Evolutionary conservation across 2,329 filamentous ascomycete genomes (phyloP), one percentile per base, ranked within the genome.

Genomic region (Rutstroemia sp.): DNA sequence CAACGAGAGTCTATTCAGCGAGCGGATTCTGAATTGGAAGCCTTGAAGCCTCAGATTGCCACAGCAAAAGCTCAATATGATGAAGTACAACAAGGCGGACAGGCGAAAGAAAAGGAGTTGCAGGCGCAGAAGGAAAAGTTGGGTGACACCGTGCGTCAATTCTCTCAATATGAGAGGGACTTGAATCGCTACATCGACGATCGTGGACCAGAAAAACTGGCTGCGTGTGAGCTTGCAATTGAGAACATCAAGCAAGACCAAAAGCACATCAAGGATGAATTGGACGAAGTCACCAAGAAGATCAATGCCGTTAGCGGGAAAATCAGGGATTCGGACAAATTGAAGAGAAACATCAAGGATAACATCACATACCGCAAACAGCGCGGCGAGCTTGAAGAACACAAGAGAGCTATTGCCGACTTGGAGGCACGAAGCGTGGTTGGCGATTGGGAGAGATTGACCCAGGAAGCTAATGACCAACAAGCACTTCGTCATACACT

Each of bases 341-440:
- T 86, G 56, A 92, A 91, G 73, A 87, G 89, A 65, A 91, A 89
- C 61, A 96, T 99, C 64, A 78, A 78, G 21, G 91, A 97, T 69
- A 99, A 99, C 65, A 75, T 97, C 51, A 85, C 85, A 60, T 96
- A 91, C 69, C 88, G 94, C 57, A 86, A 87, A 68, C 86, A 88
- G 59, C 77, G 83, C 56, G 80, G 83, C 54, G 79, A 85, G 39
- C 77, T 96, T 2, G 79, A 88, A 44, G 75, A 75, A 4, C 79
- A 96, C 6, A 75, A 81, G 54, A 70, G 71, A 17, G 88, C 94
- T 58, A 92, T 99, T 60, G 71, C 75, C 42, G 81, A 88, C 58
- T 78, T 99, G 5, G 84, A 92, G 70, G 78, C 80, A 10, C 85
- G 90, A 60, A 89, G 94, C 67, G 91, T 90, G 1, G 85, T 88